These are phyloP conservation scores for Sugiyamaella marilandica DNA, from an alignment of 805 yeast genomes.

Conservation along the genomic window DNA sequence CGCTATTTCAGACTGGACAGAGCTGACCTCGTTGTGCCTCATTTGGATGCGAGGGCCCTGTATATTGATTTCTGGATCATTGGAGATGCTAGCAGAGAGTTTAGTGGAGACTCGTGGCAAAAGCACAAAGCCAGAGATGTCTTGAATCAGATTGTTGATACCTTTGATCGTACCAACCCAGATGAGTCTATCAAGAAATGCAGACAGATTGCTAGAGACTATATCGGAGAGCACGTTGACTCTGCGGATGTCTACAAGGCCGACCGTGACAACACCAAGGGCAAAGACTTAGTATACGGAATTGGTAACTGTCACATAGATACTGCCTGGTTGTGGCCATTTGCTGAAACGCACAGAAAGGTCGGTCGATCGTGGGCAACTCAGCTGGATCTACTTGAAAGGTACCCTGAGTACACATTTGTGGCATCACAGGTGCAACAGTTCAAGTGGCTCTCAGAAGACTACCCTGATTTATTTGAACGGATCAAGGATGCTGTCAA, in stretches of 20 bases:
- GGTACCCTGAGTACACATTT: slow-evolving; percentile 88
- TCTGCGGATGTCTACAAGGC: slow-evolving; percentile 55
- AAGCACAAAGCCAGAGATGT: slow-evolving; percentile 75
- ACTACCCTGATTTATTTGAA: slow-evolving; percentile 75
- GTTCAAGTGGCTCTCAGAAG: slow-evolving; percentile 82
- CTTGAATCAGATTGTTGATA: slow-evolving; percentile 78
- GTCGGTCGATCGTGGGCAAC: slow-evolving; percentile 94
- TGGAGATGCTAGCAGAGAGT: slow-evolving; percentile 87
- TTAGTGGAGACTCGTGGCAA: slow-evolving; percentile 71
- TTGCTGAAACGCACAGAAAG: slow-evolving; percentile 90
- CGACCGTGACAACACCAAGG: slow-evolving; percentile 12
- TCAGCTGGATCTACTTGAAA: slow-evolving; percentile 76
- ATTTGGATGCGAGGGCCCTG: slow-evolving; percentile 71
- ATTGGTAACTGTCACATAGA: slow-evolving; percentile 96
- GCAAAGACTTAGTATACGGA: slow-evolving; percentile 54
- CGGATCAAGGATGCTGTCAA: slow-evolving; percentile 58
- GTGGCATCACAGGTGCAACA: slow-evolving; percentile 97
- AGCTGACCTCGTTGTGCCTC: slow-evolving; percentile 80
- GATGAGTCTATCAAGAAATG: slow-evolving; percentile 54
- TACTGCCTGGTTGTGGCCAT: slow-evolving; percentile 99
- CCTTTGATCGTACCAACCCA: slow-evolving; percentile 65
- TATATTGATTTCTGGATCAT: slow-evolving; percentile 81
- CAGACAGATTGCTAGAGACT: slow-evolving; percentile 57
- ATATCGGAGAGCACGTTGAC: slow-evolving; percentile 63
- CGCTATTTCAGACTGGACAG: slow-evolving; percentile 59